A percentile compares a stretch with the other conserved stretches of the same genome.
Evolutionary conservation across 805 yeast genomes (phyloP).

Genomic region (Teunomyces kruisii): DNA sequence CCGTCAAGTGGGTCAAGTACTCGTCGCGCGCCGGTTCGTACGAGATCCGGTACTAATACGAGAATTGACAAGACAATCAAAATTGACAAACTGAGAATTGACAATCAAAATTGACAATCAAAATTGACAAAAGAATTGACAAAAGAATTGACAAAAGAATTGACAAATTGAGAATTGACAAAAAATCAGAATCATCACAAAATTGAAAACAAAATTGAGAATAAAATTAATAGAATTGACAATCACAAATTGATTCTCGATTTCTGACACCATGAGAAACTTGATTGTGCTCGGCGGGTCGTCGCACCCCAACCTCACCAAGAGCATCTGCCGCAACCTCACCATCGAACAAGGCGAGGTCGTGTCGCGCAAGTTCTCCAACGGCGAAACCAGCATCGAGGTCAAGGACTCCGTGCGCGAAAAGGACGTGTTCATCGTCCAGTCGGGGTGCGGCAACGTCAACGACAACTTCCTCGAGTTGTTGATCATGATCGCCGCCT

Average conservation of each 20-base stretch:
- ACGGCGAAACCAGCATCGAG: conserved; percentile 92
- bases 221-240: too few species aligned
- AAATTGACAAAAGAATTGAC: too few species aligned
- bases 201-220: too few species aligned
- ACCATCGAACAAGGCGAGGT: conserved; percentile 73
- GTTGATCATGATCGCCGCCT: conserved; percentile 82
- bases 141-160: too few species aligned
- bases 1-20: conserved; percentile 89
- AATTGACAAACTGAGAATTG: too few species aligned
- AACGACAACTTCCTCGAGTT: conserved; percentile 85
- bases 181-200: too few species aligned
- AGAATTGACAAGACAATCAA: too few species aligned
- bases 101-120: too few species aligned
- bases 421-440: conserved; percentile 90
- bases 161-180: too few species aligned
- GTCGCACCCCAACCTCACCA: conserved; percentile 79
- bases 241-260: too few species aligned
- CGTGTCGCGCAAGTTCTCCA: conserved; percentile 62
- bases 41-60: conserved; percentile 63
- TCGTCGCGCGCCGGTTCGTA: conserved; percentile 73
- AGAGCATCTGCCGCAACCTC: conserved; percentile 71
- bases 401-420: conserved; percentile 89
- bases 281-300: conserved; percentile 88
- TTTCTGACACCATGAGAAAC: too few species aligned
- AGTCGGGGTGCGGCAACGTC: conserved; percentile 83